A percentile compares a stretch with the other conserved stretches of the same genome.
These are phyloP conservation scores for Phytopythium montanum DNA, from an alignment of 352 stramenopile species.

Conservation along the genomic window DNA sequence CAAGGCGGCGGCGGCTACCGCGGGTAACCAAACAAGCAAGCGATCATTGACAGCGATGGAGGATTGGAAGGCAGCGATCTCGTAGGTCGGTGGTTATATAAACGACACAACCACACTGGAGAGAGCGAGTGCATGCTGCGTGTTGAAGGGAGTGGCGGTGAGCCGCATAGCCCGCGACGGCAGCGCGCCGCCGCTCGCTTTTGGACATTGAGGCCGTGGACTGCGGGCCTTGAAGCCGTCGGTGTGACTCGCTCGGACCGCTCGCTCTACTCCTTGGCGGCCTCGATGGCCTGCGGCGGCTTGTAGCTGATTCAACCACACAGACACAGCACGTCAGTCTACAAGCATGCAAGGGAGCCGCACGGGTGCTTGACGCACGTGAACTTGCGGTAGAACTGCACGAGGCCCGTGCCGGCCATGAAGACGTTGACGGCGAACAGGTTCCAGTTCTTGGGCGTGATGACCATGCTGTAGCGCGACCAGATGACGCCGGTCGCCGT, in stretches of 20 bases:
- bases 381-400: conserved; percentile 82
- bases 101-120: not conserved
- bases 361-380: conserved; percentile 24
- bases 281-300: conserved; percentile 8
- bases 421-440: conserved; percentile 85
- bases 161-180: not conserved
- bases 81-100: not conserved
- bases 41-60: not conserved
- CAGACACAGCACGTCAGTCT: not conserved
- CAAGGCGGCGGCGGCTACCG: not conserved
- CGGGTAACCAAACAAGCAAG: not conserved
- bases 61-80: not conserved
- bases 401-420: conserved; percentile 74
- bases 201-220: not conserved
- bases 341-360: not conserved
- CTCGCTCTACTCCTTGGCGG: conserved; percentile 11
- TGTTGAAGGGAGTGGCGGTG: not conserved
- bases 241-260: not conserved
- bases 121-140: not conserved
- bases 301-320: conserved; percentile 14
- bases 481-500: conserved; percentile 75
- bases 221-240: not conserved
- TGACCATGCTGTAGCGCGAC: conserved; percentile 81
- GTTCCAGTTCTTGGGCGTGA: conserved; percentile 89
- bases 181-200: not conserved